phyloP scores from a whole-genome alignment of 2,329 filamentous ascomycete species.

The Cladobotryum protrusum region DNA sequence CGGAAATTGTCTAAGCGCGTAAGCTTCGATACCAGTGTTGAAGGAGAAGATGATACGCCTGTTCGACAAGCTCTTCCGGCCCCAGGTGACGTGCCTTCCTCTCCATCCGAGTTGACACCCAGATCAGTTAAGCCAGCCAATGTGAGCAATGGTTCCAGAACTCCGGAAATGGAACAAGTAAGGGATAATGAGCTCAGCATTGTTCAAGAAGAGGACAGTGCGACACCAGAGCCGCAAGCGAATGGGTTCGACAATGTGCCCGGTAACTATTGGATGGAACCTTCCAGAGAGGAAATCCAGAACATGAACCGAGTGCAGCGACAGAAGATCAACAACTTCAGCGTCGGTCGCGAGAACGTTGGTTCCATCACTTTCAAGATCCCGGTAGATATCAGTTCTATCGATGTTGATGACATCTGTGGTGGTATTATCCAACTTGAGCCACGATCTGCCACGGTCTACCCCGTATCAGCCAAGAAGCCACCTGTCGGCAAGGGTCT shows the following conservation, averaged over 20 bases:
- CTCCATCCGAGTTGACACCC: constrained; percentile 33
- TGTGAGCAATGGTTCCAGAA: constrained; percentile 27
- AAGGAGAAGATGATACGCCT: constrained; percentile 29
- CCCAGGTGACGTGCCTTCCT: constrained; percentile 24
- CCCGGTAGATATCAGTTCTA: constrained; percentile 72
- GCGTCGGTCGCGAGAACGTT: constrained; percentile 74
- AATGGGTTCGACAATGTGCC: constrained; percentile 42
- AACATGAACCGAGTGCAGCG: constrained; percentile 76
- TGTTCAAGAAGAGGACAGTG: constrained; percentile 63
- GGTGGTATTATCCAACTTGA: constrained; percentile 70
- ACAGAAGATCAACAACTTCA: constrained; percentile 66
- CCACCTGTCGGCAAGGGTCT: constrained; percentile 79
- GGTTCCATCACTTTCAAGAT: constrained; percentile 77
- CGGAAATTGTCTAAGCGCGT: constrained; percentile 74
- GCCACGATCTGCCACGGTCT: constrained; percentile 80
- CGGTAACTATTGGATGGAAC: constrained; percentile 83
- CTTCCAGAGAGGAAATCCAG: constrained; percentile 66
- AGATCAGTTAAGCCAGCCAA: constrained; percentile 48
- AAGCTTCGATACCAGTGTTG: constrained; percentile 71
- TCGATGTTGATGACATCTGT: constrained; percentile 75
- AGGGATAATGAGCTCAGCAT: constrained; percentile 73
- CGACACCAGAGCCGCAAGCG: constrained; percentile 22
- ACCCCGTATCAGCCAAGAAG: constrained; percentile 69
- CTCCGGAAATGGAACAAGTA: constrained; percentile 63
- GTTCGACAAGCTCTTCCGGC: constrained; percentile 30